Evolutionary conservation across 208 protist species (phyloP).

Genomic region (Trypanosoma vivax): DNA sequence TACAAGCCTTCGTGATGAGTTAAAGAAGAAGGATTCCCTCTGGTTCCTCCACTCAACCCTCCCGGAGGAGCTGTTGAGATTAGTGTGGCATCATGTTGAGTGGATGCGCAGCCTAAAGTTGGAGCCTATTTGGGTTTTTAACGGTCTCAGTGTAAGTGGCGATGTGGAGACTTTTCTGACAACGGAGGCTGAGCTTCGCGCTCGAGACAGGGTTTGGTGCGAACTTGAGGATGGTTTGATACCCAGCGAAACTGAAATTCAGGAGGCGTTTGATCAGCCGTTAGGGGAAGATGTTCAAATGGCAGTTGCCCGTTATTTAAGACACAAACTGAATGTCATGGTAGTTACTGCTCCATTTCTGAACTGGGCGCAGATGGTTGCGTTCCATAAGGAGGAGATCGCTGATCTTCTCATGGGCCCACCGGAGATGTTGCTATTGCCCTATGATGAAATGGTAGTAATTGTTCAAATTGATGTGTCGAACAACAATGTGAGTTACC

Average conservation of each 20-base stretch:
- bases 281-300: constrained; percentile 76
- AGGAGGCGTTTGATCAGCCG: constrained; percentile 62
- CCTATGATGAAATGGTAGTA: constrained; percentile 60
- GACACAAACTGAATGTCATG: constrained; percentile 51
- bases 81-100: constrained; percentile 63
- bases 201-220: constrained; percentile 57
- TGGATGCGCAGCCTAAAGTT: constrained; percentile 51
- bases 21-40: constrained; percentile 55
- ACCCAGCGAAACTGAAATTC: constrained; percentile 34
- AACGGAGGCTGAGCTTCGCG: constrained; percentile 39
- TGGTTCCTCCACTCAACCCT: constrained; percentile 80
- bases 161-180: constrained; percentile 78
- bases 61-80: constrained; percentile 52
- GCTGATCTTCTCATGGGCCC: constrained; percentile 65
- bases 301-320: constrained; percentile 69
- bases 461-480: constrained; percentile 68
- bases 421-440: constrained; percentile 78
- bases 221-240: constrained; percentile 48
- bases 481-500: constrained; percentile 41
- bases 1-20: constrained; percentile 43
- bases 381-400: constrained; percentile 69
- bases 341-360: constrained; percentile 75
- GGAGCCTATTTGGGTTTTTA: constrained; percentile 81
- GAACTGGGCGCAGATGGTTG: constrained; percentile 84
- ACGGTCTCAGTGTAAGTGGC: constrained; percentile 71